Conservation (phyloP, 352 stramenopile genomes). For the Globisporangium heterothallicum region DNA sequence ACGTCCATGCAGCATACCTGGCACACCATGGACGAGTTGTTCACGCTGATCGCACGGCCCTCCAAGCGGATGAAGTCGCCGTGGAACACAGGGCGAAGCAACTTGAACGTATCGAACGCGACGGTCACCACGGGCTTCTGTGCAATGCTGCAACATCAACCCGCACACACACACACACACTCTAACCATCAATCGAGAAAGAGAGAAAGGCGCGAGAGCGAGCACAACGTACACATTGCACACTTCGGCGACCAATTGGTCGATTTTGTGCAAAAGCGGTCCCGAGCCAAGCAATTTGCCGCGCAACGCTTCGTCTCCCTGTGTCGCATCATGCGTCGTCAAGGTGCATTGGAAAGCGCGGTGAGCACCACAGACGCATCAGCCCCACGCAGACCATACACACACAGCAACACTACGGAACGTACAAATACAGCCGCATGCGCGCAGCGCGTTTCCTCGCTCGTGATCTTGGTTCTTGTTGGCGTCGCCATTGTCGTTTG, state of each 20-base stretch:
- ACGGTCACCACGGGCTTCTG: conserved; percentile 29
- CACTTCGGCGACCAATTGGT: conserved; percentile 34
- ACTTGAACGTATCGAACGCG: conserved; percentile 40
- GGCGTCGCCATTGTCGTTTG: no score
- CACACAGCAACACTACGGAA: neutral
- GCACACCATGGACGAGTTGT: conserved; percentile 33
- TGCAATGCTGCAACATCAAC: conserved; percentile 16
- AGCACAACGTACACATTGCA: conserved; percentile 11
- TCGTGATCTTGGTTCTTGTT: no score
- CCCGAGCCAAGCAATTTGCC: conserved; percentile 44
- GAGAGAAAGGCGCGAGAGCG: no score
- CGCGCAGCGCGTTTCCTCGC: conserved; percentile 22
- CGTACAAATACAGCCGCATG: conserved; percentile 22
- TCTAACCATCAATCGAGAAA: no score
- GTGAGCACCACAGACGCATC: no score
- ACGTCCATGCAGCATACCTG: conserved; percentile 19
- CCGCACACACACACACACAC: neutral
- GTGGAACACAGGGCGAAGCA: conserved; percentile 30
- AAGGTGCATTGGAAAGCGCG: no score
- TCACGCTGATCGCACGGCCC: conserved; percentile 29
- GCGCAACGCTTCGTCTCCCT: conserved; percentile 44
- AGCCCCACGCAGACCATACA: neutral
- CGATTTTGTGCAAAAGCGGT: conserved; percentile 44
- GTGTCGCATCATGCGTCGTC: no score
- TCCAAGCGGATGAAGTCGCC: conserved; percentile 40